A percentile compares a stretch with the other conserved stretches of the same genome.
phyloP scores from a whole-genome alignment of 2,329 filamentous ascomycete species.

The Aureobasidium sp. region DNA sequence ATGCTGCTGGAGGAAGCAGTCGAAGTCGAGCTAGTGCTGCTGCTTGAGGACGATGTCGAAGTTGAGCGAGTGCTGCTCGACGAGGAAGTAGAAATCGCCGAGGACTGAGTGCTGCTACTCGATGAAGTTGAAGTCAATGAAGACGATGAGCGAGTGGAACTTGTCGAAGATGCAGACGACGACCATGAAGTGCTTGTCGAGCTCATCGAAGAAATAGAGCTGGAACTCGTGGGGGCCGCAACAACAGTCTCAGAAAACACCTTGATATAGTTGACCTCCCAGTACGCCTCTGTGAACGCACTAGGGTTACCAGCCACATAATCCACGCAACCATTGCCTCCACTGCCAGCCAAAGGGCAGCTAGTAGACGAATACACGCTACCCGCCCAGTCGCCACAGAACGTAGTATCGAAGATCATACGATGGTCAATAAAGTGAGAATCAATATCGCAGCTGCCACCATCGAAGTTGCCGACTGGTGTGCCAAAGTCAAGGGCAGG shows the following conservation, averaged over 20 bases:
- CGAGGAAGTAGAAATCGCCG: neutral
- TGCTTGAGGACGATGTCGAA: neutral
- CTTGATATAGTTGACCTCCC: conserved; percentile 18
- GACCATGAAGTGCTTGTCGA: neutral
- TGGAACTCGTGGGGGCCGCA: neutral
- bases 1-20: neutral
- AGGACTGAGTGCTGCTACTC: neutral
- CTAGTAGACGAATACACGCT: conserved; percentile 10
- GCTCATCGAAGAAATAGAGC: neutral
- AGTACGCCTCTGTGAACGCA: conserved; percentile 17
- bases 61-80: neutral
- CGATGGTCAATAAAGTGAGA: conserved; percentile 26
- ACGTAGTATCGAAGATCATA: conserved; percentile 58
- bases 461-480: conserved; percentile 49
- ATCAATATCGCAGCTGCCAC: conserved; percentile 27
- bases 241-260: conserved; percentile 14
- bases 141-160: neutral
- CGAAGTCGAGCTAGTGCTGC: neutral
- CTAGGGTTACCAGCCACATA: conserved; percentile 17
- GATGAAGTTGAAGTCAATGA: neutral
- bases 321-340: conserved; percentile 11
- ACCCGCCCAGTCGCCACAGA: conserved; percentile 24
- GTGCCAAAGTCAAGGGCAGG: conserved; percentile 43
- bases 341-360: conserved; percentile 12
- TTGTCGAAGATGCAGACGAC: neutral